Base-by-base conservation (phyloP, 768 basidiomycete species). In the Nidula microcarpa region DNA sequence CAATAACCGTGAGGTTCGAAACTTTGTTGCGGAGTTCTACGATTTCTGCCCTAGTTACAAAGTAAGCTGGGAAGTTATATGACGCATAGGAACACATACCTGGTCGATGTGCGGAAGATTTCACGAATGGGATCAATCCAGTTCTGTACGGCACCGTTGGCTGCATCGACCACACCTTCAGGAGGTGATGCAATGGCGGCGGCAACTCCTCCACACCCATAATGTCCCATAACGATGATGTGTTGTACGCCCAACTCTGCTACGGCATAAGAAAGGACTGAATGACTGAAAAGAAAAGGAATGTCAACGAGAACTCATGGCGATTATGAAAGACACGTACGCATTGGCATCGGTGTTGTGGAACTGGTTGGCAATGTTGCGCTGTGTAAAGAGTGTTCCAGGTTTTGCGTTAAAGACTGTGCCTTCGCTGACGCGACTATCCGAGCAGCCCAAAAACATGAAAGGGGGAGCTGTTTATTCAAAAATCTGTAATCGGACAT, bases 161-260 rank as follows among this genome's bases (percentile, higher is more conserved):
- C 62, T 7, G 59, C 59, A 49, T 69, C 65, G 13, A 67, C 53
- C 18, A 58, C 56, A 10, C 50, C 43, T 4, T 37, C 34, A 1
- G 66, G 62, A 1, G 61, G 59, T 1, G 65, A 56, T n/a, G 63
- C 60, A 52, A 72, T 72, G 5, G 73, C 65, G 32, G 73, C 71
- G 10, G 68, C 74, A 10, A 76, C 67, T 33, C 74, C 74, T 14
- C 74, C 72, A 51, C 74, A 76, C 1, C 74, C 74, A 47, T 76
- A 76, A 55, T 76, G 74, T 0, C 74, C 74, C 70, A 76, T 71
- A 11, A 76, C 70, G 46, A 76, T 67, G 47, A 76, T 61, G 45
- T 76, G 74, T 47, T 69, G 63, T 11, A 76, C 73, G 4, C 64
- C 62, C 10, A 75, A 62, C 14, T 60, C 60, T 14, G 68, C 58